Conservation (phyloP, 495 filamentous ascomycete genomes). For the Penicillium arizonense region DNA sequence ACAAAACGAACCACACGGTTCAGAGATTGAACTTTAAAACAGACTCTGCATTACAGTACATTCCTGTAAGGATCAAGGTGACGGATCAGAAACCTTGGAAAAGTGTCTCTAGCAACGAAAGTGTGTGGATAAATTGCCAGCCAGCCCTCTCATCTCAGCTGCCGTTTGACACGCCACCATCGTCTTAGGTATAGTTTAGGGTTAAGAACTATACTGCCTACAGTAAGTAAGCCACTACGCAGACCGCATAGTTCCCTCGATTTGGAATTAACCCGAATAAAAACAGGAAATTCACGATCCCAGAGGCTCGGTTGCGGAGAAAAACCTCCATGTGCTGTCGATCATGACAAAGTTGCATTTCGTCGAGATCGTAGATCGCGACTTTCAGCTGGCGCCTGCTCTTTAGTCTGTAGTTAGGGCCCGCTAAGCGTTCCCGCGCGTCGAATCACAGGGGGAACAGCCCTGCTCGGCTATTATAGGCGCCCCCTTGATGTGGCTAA, state of each 20-base stretch:
- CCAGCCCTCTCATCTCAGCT: slow-evolving; percentile 7
- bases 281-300: neutral
- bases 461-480: slow-evolving; percentile 15
- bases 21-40: slow-evolving; percentile 5
- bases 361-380: slow-evolving; percentile 5
- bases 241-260: too few relatives aligned
- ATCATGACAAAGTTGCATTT: slow-evolving; percentile 3
- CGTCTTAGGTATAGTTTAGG: neutral
- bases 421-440: slow-evolving; percentile 15
- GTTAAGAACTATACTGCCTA: too few relatives aligned
- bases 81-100: too few relatives aligned
- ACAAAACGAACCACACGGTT: neutral
- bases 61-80: too few relatives aligned
- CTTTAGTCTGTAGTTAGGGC: slow-evolving; percentile 1
- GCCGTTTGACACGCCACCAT: slow-evolving; percentile 3
- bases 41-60: neutral
- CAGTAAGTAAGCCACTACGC: too few relatives aligned
- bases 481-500: neutral
- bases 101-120: neutral
- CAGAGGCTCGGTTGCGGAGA: slow-evolving; percentile 15
- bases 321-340: slow-evolving; percentile 2
- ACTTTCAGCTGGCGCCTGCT: slow-evolving; percentile 20
- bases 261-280: too few relatives aligned
- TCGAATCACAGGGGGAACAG: slow-evolving; percentile 13
- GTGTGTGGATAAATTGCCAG: slow-evolving; percentile 3